A percentile compares a stretch with the other conserved stretches of the same genome.
phyloP scores from a whole-genome alignment of 495 filamentous ascomycete genomes.

The Endocarpon pusillum region DNA sequence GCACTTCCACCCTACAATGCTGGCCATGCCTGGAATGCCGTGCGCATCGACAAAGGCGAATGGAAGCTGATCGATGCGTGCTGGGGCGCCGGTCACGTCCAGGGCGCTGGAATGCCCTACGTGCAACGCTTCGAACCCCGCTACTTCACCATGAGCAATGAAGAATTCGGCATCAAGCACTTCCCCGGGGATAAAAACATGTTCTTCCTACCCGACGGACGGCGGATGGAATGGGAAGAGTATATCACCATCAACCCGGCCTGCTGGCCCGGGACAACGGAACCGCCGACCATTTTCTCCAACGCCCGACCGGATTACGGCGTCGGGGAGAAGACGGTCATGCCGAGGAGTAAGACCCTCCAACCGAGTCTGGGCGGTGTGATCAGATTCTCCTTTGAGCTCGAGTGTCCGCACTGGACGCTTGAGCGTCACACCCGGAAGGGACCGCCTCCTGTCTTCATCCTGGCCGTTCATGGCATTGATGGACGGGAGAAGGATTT shows the following conservation, averaged over 20 bases:
- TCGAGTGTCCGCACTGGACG: slow-evolving; percentile 66
- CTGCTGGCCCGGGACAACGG: slow-evolving; percentile 17
- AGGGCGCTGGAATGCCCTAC: slow-evolving; percentile 37
- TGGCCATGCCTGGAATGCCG: slow-evolving; percentile 85
- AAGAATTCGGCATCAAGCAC: slow-evolving; percentile 63
- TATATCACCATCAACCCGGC: slow-evolving; percentile 44
- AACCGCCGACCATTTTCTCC: slow-evolving; percentile 33
- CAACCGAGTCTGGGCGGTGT: slow-evolving; percentile 31
- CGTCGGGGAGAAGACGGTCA: slow-evolving; percentile 42
- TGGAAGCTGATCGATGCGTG: slow-evolving; percentile 90
- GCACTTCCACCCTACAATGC: slow-evolving; percentile 37
- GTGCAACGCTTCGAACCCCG: slow-evolving; percentile 46
- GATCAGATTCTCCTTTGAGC: slow-evolving; percentile 59
- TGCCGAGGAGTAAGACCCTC: slow-evolving; percentile 40
- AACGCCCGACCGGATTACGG: slow-evolving; percentile 39
- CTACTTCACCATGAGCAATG: slow-evolving; percentile 65
- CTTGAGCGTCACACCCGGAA: slow-evolving; percentile 40
- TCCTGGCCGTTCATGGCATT: slow-evolving; percentile 44
- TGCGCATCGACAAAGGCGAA: slow-evolving; percentile 62
- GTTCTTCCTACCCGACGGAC: slow-evolving; percentile 39
- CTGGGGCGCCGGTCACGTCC: slow-evolving; percentile 68
- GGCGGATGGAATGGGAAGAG: slow-evolving; percentile 51
- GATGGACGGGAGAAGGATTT: slow-evolving; percentile 52
- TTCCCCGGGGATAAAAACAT: slow-evolving; percentile 51
- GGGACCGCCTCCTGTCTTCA: slow-evolving; percentile 44